Conservation (phyloP, 2,329 filamentous ascomycete genomes). For the Neonectria neomacrospora region DNA sequence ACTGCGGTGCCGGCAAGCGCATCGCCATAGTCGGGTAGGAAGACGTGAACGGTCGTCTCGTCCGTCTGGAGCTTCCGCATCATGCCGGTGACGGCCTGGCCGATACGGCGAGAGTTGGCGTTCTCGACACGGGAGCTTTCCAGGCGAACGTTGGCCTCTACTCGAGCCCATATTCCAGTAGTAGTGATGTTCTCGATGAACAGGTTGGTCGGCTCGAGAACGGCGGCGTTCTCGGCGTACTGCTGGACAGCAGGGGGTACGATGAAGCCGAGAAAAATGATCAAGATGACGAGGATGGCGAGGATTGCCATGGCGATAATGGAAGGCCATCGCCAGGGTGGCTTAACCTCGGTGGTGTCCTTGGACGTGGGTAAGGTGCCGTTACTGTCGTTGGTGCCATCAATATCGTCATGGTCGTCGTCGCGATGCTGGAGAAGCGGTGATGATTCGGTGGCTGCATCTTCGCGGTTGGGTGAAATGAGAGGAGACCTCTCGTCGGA, state of each 20-base stretch:
- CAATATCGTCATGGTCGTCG: conserved; percentile 48
- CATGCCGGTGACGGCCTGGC: conserved; percentile 82
- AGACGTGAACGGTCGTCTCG: conserved; percentile 78
- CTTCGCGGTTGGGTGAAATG: conserved; percentile 50
- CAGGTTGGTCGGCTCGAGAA: conserved; percentile 84
- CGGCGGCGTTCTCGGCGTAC: conserved; percentile 85
- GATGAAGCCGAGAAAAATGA: conserved; percentile 84
- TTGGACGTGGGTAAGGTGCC: conserved; percentile 15
- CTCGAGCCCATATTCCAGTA: conserved; percentile 79
- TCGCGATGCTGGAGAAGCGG: conserved; percentile 60
- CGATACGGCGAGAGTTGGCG: conserved; percentile 77
- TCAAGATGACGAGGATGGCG: conserved; percentile 69
- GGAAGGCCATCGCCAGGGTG: conserved; percentile 74
- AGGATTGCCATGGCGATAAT: conserved; percentile 77
- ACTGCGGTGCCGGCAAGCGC: conserved; percentile 80
- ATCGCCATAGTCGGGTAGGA: conserved; percentile 84
- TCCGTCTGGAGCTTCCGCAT: conserved; percentile 80
- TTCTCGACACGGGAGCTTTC: conserved; percentile 81
- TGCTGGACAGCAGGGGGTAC: conserved; percentile 82
- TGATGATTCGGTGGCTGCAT: conserved; percentile 57
- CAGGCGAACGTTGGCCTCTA: conserved; percentile 84
- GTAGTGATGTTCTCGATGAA: conserved; percentile 87
- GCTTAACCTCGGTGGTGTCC: conserved; percentile 40
- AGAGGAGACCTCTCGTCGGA: conserved; percentile 58
- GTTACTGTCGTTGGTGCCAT: conserved; percentile 22